These are phyloP conservation scores for Nakazawaea laoshanensis DNA, from an alignment of 805 yeast species.

Conservation along the genomic window DNA sequence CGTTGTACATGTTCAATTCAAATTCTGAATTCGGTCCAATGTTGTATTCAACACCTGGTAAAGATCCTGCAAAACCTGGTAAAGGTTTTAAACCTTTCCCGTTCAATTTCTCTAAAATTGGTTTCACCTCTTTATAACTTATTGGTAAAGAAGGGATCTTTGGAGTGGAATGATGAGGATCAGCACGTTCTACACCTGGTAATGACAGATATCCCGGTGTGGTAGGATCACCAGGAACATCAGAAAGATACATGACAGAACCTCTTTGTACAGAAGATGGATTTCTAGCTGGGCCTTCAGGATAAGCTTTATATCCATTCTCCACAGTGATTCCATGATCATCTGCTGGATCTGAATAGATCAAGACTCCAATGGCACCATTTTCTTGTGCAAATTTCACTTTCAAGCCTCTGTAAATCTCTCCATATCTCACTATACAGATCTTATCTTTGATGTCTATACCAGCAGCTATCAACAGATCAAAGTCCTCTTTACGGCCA, in stretches of 20 bases:
- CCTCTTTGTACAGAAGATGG: constrained; percentile 66
- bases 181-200: constrained; percentile 30
- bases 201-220: constrained; percentile 49
- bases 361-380: constrained; percentile 53
- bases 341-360: constrained; percentile 36
- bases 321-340: constrained; percentile 32
- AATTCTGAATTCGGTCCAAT: constrained; percentile 27
- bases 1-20: constrained; percentile 46
- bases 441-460: constrained; percentile 41
- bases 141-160: constrained; percentile 56
- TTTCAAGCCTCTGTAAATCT: constrained; percentile 57
- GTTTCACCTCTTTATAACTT: constrained; percentile 43
- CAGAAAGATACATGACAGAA: constrained; percentile 18
- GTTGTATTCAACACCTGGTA: constrained; percentile 27
- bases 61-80: constrained; percentile 19
- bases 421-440: constrained; percentile 52
- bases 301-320: constrained; percentile 48
- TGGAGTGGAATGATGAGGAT: constrained; percentile 41
- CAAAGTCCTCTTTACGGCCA: constrained; percentile 48
- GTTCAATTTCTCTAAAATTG: constrained; percentile 44
- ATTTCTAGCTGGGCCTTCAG: constrained; percentile 62
- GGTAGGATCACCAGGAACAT: constrained; percentile 56
- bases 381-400: constrained; percentile 58
- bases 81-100: constrained; percentile 44
- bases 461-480: constrained; percentile 27